Base-by-base conservation (phyloP, 108 stramenopile species). In the Aurantiochytrium sp. region DNA sequence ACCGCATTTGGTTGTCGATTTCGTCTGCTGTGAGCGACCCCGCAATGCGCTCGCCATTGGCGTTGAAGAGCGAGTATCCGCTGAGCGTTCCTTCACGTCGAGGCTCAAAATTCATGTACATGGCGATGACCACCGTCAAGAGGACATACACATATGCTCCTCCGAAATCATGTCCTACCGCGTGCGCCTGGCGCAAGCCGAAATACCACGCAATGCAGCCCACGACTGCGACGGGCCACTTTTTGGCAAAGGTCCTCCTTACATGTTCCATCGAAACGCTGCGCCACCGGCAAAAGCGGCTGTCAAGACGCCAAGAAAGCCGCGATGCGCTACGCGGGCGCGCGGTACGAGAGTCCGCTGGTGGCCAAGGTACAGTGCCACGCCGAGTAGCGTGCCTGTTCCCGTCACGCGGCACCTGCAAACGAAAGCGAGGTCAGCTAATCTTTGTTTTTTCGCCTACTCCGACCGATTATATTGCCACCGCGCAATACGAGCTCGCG, bases 251-350 rank as follows among this genome's bases (percentile, higher is more conserved):
- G n/a, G 16, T 55, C 10, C 10, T 45, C 49, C 76, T 53, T 53
- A 83, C 76, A 83, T 83, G 18, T 55, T 83, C 76, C 76, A 83
- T 83, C 76, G 76, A 45, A 53, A 83, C 19, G 51, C 76, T 6
- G 76, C 76, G n/a, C 49, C 76, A 2, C 49, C 12, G 8, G 76
- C 76, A 35, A 83, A 83, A 6, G 76, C 76, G 6, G 51, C 45
- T 8, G 23, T 83, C 45, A 53, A 12, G 43, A 53, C 76, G 18
- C 16, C 49, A 8, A 83, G 51, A 21, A 53, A 25, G 19, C 23
- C 4, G 25, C 76, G 45, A 12, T 53, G 45, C 16, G 43, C 51
- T 6, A 83, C 76, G 49, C n/a, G 45, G 25, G 6, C 10, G 1
- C 25, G n/a, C 25, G 76, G 0, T 1, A 83, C 49, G 25, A 53